These are phyloP conservation scores for Penicillium parvum DNA, from an alignment of 495 filamentous ascomycete species.

Conservation along the genomic window DNA sequence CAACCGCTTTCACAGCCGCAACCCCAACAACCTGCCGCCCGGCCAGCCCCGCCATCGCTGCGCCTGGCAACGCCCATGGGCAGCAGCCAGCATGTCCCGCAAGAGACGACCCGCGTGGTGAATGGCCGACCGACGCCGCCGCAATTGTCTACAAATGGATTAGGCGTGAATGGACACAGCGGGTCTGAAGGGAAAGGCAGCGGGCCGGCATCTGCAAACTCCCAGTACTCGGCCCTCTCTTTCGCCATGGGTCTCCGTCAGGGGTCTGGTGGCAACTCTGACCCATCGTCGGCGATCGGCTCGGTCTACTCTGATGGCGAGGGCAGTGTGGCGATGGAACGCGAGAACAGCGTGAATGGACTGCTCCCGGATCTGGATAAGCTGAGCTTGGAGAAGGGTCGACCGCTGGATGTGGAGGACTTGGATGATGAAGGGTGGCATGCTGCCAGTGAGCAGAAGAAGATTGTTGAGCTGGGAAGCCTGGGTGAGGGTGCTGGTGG, in stretches of 20 bases:
- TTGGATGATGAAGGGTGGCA: conserved; percentile 93
- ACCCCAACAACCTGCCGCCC: conserved; percentile 32
- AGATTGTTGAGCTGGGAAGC: conserved; percentile 82
- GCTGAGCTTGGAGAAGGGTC: conserved; percentile 71
- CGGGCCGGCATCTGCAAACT: conserved; percentile 76
- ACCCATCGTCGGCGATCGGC: conserved; percentile 82
- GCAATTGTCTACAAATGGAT: conserved; percentile 49
- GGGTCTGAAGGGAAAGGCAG: conserved; percentile 68
- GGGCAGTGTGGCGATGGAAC: conserved; percentile 63
- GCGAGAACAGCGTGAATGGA: conserved; percentile 64
- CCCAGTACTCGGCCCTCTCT: conserved; percentile 71
- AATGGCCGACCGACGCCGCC: conserved; percentile 50
- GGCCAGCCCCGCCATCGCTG: conserved; percentile 64
- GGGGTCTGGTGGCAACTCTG: conserved; percentile 65
- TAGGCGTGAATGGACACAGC: conserved; percentile 71
- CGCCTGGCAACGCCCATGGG: conserved; percentile 84
- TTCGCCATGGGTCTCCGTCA: conserved; percentile 64
- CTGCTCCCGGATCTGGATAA: conserved; percentile 69
- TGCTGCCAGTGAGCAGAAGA: conserved; percentile 81
- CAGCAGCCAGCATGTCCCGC: conserved; percentile 57
- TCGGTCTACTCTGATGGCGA: conserved; percentile 76
- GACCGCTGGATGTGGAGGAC: conserved; percentile 83
- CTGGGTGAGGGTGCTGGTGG: conserved; percentile 94
- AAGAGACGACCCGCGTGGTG: conserved; percentile 48
- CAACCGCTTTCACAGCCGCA: conserved; percentile 15